These are phyloP conservation scores for Polygonum maritimum DNA, from an alignment of 148 eudicot species.

Conservation along the genomic window DNA sequence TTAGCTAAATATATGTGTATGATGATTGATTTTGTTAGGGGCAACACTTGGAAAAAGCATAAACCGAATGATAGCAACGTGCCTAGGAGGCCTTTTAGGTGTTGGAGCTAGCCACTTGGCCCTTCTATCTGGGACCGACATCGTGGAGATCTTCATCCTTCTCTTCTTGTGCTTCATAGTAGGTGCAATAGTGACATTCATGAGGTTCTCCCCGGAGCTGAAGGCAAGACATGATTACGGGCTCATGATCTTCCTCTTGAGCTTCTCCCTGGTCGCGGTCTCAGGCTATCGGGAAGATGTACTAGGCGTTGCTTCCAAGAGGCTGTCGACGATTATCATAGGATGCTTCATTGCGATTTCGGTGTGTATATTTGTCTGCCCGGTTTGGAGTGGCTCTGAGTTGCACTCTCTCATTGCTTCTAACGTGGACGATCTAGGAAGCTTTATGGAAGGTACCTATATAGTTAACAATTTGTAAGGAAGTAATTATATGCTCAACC, in stretches of 20 bases:
- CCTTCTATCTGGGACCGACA: constrained; percentile 15
- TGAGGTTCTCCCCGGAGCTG: constrained; percentile 40
- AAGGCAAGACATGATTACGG: constrained; percentile 72
- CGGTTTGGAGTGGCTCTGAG: constrained; percentile 80
- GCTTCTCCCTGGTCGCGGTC: constrained; percentile 42
- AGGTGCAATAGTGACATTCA: constrained; percentile 29
- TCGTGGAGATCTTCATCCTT: constrained; percentile 24
- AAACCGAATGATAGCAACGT: constrained; percentile 47
- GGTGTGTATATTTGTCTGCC: constrained; percentile 36
- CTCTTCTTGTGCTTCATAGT: constrained; percentile 7
- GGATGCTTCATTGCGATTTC: constrained; percentile 36
- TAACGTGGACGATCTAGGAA: constrained; percentile 37
- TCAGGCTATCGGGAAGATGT: constrained; percentile 55
- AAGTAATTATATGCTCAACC: background rate
- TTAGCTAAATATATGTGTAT: background rate
- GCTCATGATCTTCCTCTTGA: constrained; percentile 48
- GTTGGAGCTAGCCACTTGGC: constrained; percentile 40
- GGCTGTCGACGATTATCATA: constrained; percentile 41
- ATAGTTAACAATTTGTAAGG: background rate
- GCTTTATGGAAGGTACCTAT: constrained; percentile 40
- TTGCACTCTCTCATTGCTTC: constrained; percentile 40
- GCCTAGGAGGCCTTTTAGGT: constrained; percentile 35
- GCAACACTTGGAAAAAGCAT: constrained; percentile 50
- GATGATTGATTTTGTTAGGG: constrained; percentile 20
- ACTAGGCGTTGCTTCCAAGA: background rate